A percentile compares a stretch with the other conserved stretches of the same genome.
Conservation (phyloP, 331 rosid species). For the Rhamnella rubrinervis region DNA sequence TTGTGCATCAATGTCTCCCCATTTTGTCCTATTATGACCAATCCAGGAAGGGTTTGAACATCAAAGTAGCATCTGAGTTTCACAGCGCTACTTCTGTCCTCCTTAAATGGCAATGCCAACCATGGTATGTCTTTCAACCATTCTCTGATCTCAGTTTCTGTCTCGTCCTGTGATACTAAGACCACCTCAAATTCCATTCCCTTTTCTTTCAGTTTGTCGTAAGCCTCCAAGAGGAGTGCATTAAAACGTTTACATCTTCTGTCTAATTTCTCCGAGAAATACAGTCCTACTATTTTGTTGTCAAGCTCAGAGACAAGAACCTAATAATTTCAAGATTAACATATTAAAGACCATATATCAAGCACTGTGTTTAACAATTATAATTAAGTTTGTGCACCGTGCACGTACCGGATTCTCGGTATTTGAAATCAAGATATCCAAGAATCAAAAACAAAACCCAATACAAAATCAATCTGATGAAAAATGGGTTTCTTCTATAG, state of each 20-base stretch:
- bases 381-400: too few relatives aligned
- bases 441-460: too few relatives aligned
- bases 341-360: neutral
- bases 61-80: conserved; percentile 43
- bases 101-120: conserved; percentile 51
- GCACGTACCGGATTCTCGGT: conserved; percentile 36
- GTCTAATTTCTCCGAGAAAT: conserved; percentile 23
- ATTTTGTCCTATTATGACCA: conserved; percentile 46
- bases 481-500: too few relatives aligned
- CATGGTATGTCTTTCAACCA: conserved; percentile 37
- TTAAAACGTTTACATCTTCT: conserved; percentile 31
- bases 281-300: conserved; percentile 48
- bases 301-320: conserved; percentile 49
- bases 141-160: conserved; percentile 4
- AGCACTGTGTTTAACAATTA: too few relatives aligned
- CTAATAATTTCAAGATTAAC: conserved; percentile 17
- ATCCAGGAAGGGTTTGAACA: conserved; percentile 27
- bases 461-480: too few relatives aligned
- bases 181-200: conserved; percentile 55
- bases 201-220: conserved; percentile 35
- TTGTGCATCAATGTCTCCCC: conserved; percentile 41
- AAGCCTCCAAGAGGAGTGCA: conserved; percentile 31
- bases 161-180: conserved; percentile 33
- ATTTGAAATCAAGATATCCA: conserved; percentile 23
- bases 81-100: conserved; percentile 16